Percentiles rank a stretch among this genome's conserved stretches.
These are phyloP conservation scores for Nicotiana tomentosiformis DNA, from an alignment of 257 asterid species.

Conservation along the genomic window DNA sequence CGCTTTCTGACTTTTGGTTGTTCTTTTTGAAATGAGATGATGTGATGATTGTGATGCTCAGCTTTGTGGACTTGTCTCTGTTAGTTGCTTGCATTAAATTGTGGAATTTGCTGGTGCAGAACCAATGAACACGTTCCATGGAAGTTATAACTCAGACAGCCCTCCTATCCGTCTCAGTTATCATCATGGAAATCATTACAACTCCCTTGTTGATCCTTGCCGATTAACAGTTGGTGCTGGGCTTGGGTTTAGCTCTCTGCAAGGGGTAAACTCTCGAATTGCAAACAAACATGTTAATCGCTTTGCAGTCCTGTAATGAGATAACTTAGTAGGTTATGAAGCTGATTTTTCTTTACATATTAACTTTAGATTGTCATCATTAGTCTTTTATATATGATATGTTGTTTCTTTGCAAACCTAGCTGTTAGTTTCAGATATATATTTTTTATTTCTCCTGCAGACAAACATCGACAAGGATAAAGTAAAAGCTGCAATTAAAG, in stretches of 20 bases:
- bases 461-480: slow-evolving; percentile 63
- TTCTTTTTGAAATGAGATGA: neutral
- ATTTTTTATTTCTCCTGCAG: slow-evolving; percentile 19
- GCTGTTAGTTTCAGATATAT: neutral
- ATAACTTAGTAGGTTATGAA: neutral
- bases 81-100: neutral
- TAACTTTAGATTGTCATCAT: neutral
- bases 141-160: slow-evolving; percentile 76
- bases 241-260: slow-evolving; percentile 85
- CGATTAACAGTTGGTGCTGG: slow-evolving; percentile 82
- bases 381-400: neutral
- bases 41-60: neutral
- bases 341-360: neutral
- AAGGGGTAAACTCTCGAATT: slow-evolving; percentile 52
- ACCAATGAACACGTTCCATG: slow-evolving; percentile 91
- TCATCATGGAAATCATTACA: slow-evolving; percentile 96
- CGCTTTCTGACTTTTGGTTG: neutral
- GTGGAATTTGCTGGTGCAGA: slow-evolving; percentile 36
- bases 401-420: neutral
- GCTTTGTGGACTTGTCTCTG: neutral
- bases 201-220: slow-evolving; percentile 96
- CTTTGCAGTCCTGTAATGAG: neutral
- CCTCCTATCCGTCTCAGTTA: slow-evolving; percentile 92
- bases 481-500: slow-evolving; percentile 94
- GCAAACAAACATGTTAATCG: neutral